These are phyloP conservation scores for Schizonepeta tenuifolia DNA, from an alignment of 257 asterid species.

Conservation along the genomic window DNA sequence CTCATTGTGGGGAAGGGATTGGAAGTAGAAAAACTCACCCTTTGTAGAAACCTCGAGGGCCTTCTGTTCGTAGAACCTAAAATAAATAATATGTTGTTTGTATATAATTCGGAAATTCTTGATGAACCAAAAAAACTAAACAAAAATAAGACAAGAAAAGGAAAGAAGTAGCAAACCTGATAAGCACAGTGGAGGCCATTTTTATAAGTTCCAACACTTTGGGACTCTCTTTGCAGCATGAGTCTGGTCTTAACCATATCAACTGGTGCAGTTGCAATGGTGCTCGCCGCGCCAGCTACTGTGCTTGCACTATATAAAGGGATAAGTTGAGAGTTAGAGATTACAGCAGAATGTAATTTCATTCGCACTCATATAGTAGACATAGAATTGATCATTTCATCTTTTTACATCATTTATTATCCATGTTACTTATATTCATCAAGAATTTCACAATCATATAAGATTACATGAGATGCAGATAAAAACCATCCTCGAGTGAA, in stretches of 20 bases:
- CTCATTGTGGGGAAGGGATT: too few relatives aligned
- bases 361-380: too few relatives aligned
- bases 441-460: background rate
- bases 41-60: conserved; percentile 89
- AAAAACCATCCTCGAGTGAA: conserved; percentile 85
- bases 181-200: conserved; percentile 86
- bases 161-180: conserved; percentile 56
- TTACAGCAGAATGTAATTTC: background rate
- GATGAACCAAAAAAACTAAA: background rate
- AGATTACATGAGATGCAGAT: conserved; percentile 77
- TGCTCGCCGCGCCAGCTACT: conserved; percentile 78
- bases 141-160: background rate
- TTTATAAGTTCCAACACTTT: conserved; percentile 59
- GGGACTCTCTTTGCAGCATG: conserved; percentile 88
- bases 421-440: too few relatives aligned
- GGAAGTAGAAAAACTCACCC: conserved; percentile 61
- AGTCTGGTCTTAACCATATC: conserved; percentile 96
- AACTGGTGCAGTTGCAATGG: conserved; percentile 81
- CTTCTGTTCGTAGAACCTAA: conserved; percentile 86
- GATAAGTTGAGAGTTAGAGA: conserved; percentile 21
- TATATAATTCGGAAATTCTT: background rate
- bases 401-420: too few relatives aligned
- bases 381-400: background rate
- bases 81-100: conserved; percentile 21
- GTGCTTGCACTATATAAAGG: conserved; percentile 74